These are phyloP conservation scores for Colletotrichum horii DNA, from an alignment of 2,329 filamentous ascomycete species.

Conservation along the genomic window DNA sequence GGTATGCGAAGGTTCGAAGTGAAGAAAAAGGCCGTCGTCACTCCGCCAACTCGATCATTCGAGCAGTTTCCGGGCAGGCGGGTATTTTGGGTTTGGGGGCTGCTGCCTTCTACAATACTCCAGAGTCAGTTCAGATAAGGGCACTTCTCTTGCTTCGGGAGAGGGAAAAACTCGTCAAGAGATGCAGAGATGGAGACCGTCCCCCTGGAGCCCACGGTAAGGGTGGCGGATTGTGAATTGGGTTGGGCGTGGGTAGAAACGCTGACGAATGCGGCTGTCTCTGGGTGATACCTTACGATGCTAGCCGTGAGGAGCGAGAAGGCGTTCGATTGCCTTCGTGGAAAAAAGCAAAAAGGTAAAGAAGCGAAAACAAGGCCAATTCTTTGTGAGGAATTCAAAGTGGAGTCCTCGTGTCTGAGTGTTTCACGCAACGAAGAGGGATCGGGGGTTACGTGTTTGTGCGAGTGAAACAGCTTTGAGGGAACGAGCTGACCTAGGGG, in stretches of 20 bases:
- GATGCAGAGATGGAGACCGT: neutral
- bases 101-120: neutral
- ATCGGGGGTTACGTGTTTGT: constrained; percentile 4
- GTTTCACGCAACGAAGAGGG: constrained; percentile 16
- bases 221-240: neutral
- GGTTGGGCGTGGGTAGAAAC: neutral
- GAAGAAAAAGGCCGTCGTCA: neutral
- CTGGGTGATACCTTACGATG: constrained; percentile 9
- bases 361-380: neutral
- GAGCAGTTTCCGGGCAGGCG: neutral
- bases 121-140: neutral
- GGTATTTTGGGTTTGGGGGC: neutral
- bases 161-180: neutral
- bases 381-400: constrained; percentile 8
- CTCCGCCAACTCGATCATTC: constrained; percentile 6
- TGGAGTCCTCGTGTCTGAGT: constrained; percentile 9
- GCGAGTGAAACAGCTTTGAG: constrained; percentile 8
- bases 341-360: neutral
- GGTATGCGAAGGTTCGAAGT: constrained; percentile 27
- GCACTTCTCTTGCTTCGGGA: neutral
- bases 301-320: neutral
- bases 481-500: neutral
- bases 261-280: constrained; percentile 15
- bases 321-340: neutral
- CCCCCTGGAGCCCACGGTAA: constrained; percentile 1